Conservation (phyloP, 352 stramenopile species). For the Phytophthora kernoviae region DNA sequence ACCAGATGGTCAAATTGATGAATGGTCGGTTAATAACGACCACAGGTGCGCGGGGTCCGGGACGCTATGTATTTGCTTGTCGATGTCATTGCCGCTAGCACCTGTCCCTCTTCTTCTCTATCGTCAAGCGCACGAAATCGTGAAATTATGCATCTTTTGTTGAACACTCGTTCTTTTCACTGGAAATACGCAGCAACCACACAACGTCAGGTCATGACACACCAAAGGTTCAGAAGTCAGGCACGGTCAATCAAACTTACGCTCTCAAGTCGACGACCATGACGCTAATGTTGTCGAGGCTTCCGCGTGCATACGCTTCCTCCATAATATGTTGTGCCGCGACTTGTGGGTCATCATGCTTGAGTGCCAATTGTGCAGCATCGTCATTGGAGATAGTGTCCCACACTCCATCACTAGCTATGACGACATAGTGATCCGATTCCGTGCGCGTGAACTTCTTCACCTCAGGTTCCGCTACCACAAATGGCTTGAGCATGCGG, state of each 20-base stretch:
- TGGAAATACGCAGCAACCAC: conserved; percentile 14
- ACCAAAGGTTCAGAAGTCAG: background rate
- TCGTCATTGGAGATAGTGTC: conserved; percentile 92
- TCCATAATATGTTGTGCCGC: conserved; percentile 86
- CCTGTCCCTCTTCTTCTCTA: conserved; percentile 25
- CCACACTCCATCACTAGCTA: conserved; percentile 93
- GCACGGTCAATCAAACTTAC: too few species aligned
- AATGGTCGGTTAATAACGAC: conserved; percentile 1
- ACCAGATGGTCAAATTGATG: background rate
- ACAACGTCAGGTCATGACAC: background rate
- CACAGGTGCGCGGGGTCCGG: background rate
- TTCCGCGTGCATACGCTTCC: conserved; percentile 82
- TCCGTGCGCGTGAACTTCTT: conserved; percentile 61
- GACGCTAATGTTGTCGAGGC: conserved; percentile 92
- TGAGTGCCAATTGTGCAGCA: conserved; percentile 71
- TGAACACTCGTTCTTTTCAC: conserved; percentile 57
- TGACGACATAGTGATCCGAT: conserved; percentile 83
- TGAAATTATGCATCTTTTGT: conserved; percentile 41
- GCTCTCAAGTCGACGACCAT: conserved; percentile 90
- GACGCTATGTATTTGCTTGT: conserved; percentile 9
- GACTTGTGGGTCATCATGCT: conserved; percentile 68
- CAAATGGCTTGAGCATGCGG: conserved; percentile 91
- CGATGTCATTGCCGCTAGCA: conserved; percentile 15
- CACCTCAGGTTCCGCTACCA: conserved; percentile 92
- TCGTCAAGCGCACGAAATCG: conserved; percentile 9